A percentile compares a stretch with the other conserved stretches of the same genome.
These are phyloP conservation scores for Russula olivacea DNA, from an alignment of 768 basidiomycete genomes.

Conservation along the genomic window DNA sequence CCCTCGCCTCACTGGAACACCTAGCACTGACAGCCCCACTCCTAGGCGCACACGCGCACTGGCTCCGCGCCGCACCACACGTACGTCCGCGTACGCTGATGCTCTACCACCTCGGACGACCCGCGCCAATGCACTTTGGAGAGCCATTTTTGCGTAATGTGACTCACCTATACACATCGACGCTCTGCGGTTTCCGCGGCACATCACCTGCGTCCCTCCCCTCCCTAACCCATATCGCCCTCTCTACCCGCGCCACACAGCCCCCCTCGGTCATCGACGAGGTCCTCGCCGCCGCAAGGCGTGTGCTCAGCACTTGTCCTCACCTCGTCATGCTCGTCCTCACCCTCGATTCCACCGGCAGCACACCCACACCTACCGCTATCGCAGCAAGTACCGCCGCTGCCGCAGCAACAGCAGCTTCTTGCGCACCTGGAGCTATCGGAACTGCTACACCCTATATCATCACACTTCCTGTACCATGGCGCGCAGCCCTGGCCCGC, in stretches of 20 bases:
- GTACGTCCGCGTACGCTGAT: conserved; percentile 23
- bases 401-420: neutral
- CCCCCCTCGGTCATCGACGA: conserved; percentile 4
- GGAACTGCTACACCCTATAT: neutral
- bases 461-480: neutral
- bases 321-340: conserved; percentile 23
- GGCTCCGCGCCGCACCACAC: conserved; percentile 15
- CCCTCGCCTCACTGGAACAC: conserved; percentile 14
- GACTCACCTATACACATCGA: conserved; percentile 24
- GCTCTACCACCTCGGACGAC: conserved; percentile 25
- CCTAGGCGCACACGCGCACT: conserved; percentile 24
- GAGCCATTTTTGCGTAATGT: conserved; percentile 20
- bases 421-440: neutral
- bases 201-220: conserved; percentile 16
- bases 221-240: conserved; percentile 20
- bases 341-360: conserved; percentile 5
- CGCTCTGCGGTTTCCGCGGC: conserved; percentile 22
- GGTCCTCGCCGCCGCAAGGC: neutral
- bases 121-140: conserved; percentile 20
- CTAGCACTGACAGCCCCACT: conserved; percentile 24
- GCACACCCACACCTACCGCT: too few relatives aligned
- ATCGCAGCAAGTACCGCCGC: neutral
- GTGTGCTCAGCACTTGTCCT: conserved; percentile 13
- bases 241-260: conserved; percentile 22
- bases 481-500: conserved; percentile 4